A percentile compares a stretch with the other conserved stretches of the same genome.
phyloP scores from a whole-genome alignment of 2,329 filamentous ascomycete genomes.

The Fusarium drepaniforme region DNA sequence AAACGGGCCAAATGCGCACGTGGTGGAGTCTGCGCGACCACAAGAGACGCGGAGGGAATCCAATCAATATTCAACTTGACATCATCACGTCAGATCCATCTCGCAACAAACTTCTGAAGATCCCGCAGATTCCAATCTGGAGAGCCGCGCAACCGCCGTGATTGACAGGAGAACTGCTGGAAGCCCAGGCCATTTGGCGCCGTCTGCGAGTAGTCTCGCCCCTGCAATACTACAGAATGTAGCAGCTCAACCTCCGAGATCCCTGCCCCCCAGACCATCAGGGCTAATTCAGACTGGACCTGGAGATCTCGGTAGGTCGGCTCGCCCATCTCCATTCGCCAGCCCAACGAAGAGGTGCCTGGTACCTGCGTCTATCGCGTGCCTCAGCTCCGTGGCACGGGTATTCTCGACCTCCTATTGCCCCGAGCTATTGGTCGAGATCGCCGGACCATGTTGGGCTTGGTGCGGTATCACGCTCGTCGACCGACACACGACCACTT shows the following conservation, averaged over 20 bases:
- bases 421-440: slow-evolving; percentile 11
- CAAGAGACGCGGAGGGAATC: slow-evolving; percentile 27
- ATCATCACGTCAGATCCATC: not conserved
- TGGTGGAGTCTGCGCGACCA: slow-evolving; percentile 30
- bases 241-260: slow-evolving; percentile 10
- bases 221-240: slow-evolving; percentile 10
- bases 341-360: slow-evolving; percentile 15
- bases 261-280: slow-evolving; percentile 15
- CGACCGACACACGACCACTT: slow-evolving; percentile 30
- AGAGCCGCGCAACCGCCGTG: slow-evolving; percentile 17
- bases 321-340: slow-evolving; percentile 23
- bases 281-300: slow-evolving; percentile 8
- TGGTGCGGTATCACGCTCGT: slow-evolving; percentile 21
- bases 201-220: slow-evolving; percentile 22
- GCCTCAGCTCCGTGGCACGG: slow-evolving; percentile 10
- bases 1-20: slow-evolving; percentile 10
- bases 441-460: slow-evolving; percentile 24
- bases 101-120: slow-evolving; percentile 28
- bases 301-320: slow-evolving; percentile 36
- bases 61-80: slow-evolving; percentile 32
- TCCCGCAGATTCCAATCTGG: slow-evolving; percentile 38
- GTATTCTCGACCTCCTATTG: slow-evolving; percentile 39
- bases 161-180: slow-evolving; percentile 38
- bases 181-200: slow-evolving; percentile 37
- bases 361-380: slow-evolving; percentile 40